Base-by-base conservation (phyloP, 2,329 filamentous ascomycete genomes). In the Lachnellula occidentalis region DNA sequence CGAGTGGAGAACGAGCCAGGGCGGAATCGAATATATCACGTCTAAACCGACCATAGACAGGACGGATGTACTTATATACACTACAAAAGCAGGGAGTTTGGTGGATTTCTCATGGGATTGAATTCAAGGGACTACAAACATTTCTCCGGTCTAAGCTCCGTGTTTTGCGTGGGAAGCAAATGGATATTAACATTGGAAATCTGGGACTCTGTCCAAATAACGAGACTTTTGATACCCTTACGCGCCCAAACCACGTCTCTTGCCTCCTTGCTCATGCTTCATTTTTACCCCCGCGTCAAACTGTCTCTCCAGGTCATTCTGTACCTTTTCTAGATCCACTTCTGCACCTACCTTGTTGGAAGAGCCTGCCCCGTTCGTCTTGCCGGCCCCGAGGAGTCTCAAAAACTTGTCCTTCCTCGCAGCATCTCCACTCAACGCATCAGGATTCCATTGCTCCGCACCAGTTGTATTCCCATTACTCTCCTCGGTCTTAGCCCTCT, bases 251-350 rank as follows among this genome's bases (percentile, higher is more conserved):
- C 70, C 70, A 42, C 63, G 65, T 51, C 66, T 66, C 59, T 70
- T 71, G n/a, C 60, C 61, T 2, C 66, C 64, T 8, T 62, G 62
- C 58, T 70, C 69, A 57, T 70, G 63, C 62, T 71, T 72, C 66
- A 71, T 65, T 37, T 64, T 66, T 48, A 71, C 66, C 9, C 70
- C 69, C n/a, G 61, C 61, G 46, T 69, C 65, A 51, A 68, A 72
- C 50, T 72, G 71, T 47, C 61, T 63, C 57, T 71, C 69, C 34
- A 72, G 59, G 45, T 72, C 70, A 37, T 51, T 63, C 54, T 72
- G 61, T 14, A 69, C 61, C 43, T 63, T 64, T 14, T 54, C 47
- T 39, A 71, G 64, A 45, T 58, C 49, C 21, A 36, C 45, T 1
- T 27, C 50, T 21, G 21, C 17, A 51, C 55, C 61, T 15, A 50